A percentile compares a stretch with the other conserved stretches of the same genome.
phyloP scores from a whole-genome alignment of 768 basidiomycete species.

The Goffeauzyma gilvescens region DNA sequence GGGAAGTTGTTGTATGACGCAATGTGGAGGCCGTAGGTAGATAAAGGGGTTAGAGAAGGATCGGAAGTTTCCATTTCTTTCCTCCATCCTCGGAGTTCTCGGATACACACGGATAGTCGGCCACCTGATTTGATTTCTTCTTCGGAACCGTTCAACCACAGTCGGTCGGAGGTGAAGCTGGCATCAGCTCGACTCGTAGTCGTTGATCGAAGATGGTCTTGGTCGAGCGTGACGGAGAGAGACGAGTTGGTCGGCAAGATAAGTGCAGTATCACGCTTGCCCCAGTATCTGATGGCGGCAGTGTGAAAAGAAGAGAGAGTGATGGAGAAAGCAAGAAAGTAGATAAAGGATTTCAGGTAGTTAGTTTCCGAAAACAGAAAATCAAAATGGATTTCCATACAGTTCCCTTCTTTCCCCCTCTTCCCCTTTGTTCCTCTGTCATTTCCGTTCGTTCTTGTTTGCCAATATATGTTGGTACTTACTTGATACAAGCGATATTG shows the following conservation, averaged over 20 bases:
- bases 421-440: too few species aligned
- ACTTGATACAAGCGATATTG: conserved; percentile 98
- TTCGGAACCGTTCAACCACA: conserved; percentile 90
- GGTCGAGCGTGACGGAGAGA: conserved; percentile 89
- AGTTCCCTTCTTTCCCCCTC: too few species aligned
- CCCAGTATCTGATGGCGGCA: conserved; percentile 66
- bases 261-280: conserved; percentile 84
- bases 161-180: conserved; percentile 48
- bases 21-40: conserved; percentile 60
- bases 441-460: neutral
- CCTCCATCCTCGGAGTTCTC: conserved; percentile 63
- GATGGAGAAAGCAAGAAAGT: neutral
- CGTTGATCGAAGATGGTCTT: conserved; percentile 83
- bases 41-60: conserved; percentile 47
- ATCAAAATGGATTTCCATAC: conserved; percentile 3
- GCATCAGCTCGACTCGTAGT: conserved; percentile 76
- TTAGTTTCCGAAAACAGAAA: neutral
- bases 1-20: conserved; percentile 97
- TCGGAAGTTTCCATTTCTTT: conserved; percentile 55
- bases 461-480: conserved; percentile 14
- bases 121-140: conserved; percentile 71
- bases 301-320: neutral
- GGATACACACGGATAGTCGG: conserved; percentile 63
- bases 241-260: conserved; percentile 96
- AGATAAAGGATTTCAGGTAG: neutral